Percentiles rank a stretch among this genome's conserved stretches.
phyloP scores from a whole-genome alignment of 2,329 filamentous ascomycete genomes.

The Amauroascus verrucosus region DNA sequence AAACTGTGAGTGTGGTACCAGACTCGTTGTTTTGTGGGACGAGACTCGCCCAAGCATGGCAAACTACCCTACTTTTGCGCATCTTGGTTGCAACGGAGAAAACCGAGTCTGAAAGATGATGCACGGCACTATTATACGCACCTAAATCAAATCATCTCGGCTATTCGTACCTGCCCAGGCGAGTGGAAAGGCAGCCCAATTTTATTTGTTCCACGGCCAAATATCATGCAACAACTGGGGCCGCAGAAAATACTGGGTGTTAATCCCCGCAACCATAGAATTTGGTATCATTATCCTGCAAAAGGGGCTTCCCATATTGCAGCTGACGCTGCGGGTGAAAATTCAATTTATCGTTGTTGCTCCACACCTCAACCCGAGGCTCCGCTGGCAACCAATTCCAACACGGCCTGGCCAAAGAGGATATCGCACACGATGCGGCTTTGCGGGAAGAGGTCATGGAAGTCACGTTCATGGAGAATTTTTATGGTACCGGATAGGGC shows the following conservation, averaged over 20 bases:
- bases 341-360: neutral
- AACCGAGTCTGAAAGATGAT: neutral
- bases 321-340: neutral
- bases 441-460: neutral
- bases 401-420: neutral
- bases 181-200: neutral
- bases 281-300: neutral
- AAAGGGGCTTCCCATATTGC: neutral
- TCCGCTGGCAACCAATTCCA: neutral
- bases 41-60: neutral
- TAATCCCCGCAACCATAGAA: neutral
- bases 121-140: neutral
- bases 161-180: neutral
- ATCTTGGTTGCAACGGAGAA: neutral
- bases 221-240: constrained; percentile 3
- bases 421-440: neutral
- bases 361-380: neutral
- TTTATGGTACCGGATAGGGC: neutral
- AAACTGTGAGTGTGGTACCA: constrained; percentile 1
- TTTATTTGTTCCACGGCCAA: neutral
- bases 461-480: neutral
- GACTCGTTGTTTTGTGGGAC: constrained; percentile 1
- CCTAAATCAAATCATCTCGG: neutral
- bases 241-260: neutral
- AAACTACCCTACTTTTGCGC: neutral